Evolutionary conservation across 805 yeast genomes (phyloP).

Genomic region (Maudiozyma serrabonitensis): DNA sequence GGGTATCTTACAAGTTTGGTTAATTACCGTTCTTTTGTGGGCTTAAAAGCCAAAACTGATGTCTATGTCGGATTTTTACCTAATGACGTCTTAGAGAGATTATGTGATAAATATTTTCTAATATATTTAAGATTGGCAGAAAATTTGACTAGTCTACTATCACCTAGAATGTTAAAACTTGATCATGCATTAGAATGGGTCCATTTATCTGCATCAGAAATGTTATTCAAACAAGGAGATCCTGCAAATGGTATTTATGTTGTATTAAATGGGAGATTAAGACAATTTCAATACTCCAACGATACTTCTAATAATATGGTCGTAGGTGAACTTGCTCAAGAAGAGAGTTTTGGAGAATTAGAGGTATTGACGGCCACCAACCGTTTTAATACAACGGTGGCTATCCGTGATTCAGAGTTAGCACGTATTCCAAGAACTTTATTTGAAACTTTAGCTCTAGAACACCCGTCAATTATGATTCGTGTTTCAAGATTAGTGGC

Average conservation of each 20-base stretch:
- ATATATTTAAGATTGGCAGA: conserved; percentile 72
- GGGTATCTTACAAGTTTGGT: conserved; percentile 78
- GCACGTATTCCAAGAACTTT: conserved; percentile 87
- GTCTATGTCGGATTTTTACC: conserved; percentile 66
- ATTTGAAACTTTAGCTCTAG: conserved; percentile 74
- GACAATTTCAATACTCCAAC: conserved; percentile 39
- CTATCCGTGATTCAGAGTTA: conserved; percentile 87
- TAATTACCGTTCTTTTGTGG: conserved; percentile 70
- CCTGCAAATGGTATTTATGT: conserved; percentile 85
- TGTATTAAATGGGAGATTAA: conserved; percentile 77
- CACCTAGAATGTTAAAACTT: conserved; percentile 57
- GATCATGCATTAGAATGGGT: conserved; percentile 96
- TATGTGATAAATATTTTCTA: conserved; percentile 68
- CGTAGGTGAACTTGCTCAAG: conserved; percentile 81
- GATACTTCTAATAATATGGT: conserved; percentile 19
- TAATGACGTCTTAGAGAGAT: conserved; percentile 46
- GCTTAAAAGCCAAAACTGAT: conserved; percentile 51
- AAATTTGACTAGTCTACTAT: conserved; percentile 54
- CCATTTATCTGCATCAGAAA: conserved; percentile 77
- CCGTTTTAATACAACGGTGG: conserved; percentile 61
- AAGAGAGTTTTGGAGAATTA: conserved; percentile 89
- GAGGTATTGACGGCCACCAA: conserved; percentile 80
- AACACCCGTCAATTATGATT: conserved; percentile 84
- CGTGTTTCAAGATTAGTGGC: conserved; percentile 86
- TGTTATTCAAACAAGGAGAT: conserved; percentile 72